Base-by-base conservation (phyloP, 345 rosid genomes). In the Mangifera indica region DNA sequence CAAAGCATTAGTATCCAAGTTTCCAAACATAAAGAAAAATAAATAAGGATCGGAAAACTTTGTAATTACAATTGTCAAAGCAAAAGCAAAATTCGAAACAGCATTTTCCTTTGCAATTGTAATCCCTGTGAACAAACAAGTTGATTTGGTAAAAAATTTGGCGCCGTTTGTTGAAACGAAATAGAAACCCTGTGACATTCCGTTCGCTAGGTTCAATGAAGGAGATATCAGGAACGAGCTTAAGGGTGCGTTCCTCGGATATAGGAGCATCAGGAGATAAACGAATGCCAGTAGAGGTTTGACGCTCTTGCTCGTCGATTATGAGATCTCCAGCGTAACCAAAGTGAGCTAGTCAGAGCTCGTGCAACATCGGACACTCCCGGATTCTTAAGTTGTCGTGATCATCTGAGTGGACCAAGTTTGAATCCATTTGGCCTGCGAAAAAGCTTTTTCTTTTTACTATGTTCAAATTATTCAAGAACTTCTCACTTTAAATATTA, bases 321-420 rank as follows among this genome's bases (percentile, higher is more conserved):
- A 95, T 87, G 67, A 95, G 90, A 80, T 94, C 98, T 64, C 99
- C 97, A 37, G 98, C 89, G 88, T 86, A 88, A 66, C 99, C 99
- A 51, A 92, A 66, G 13, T 89, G 93, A 61, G 99, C 84, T 4
- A 90, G 87, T 45, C 92, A 85, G 62, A 95, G 90, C 84, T 94
- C 98, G 84, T 92, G 97, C 72, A 92, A 70, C 98, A 92, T 94
- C 76, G 64, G 71, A 58, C 52, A n/a, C 42, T 20, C 52, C 10
- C 49, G 32, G 57, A 44, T 24, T 46, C 46, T 15, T 7, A 12
- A 1, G 42, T 37, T 37, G 42, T 34, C 7, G 40, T 5, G 42
- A 5, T 37, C 42, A 37, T 37, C 42, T 26, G 17, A 29, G 42
- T 34, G 20, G 40, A 59, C 42, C 63, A 26, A 60, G 20, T 60